phyloP scores from a whole-genome alignment of 257 asterid species.

The Lycium ferocissimum region DNA sequence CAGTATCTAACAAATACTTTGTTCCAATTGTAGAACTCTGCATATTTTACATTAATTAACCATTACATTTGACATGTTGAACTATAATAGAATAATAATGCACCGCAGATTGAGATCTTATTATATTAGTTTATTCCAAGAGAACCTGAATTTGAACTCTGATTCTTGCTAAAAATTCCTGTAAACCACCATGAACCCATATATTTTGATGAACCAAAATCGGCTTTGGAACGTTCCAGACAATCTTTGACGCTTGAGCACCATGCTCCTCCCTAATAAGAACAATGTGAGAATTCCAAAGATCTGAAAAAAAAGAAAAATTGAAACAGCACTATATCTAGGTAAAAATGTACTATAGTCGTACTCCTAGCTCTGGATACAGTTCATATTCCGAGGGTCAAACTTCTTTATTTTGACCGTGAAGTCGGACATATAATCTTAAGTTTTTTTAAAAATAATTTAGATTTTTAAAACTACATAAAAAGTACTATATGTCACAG shows the following conservation, averaged over 20 bases:
- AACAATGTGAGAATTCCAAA: neutral
- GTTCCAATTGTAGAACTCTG: constrained; percentile 15
- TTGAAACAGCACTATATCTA: neutral
- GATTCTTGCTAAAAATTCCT: neutral
- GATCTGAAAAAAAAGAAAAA: neutral
- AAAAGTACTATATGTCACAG: no score
- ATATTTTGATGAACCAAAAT: neutral
- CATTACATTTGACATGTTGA: neutral
- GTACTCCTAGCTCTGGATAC: no score
- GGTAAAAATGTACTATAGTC: neutral
- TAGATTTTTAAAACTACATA: no score
- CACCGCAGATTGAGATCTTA: neutral
- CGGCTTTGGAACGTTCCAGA: neutral
- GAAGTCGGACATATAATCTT: no score
- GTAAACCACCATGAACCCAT: neutral
- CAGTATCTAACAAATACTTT: constrained; percentile 4
- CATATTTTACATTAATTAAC: neutral
- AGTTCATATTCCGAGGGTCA: no score
- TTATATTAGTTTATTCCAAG: neutral
- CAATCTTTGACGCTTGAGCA: neutral
- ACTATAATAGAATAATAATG: neutral
- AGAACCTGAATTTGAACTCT: constrained; percentile 9
- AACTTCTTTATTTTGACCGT: no score
- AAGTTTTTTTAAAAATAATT: no score
- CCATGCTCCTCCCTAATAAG: constrained; percentile 1